Conservation (phyloP, 305 asterid species). For the Fraxinus floribunda region DNA sequence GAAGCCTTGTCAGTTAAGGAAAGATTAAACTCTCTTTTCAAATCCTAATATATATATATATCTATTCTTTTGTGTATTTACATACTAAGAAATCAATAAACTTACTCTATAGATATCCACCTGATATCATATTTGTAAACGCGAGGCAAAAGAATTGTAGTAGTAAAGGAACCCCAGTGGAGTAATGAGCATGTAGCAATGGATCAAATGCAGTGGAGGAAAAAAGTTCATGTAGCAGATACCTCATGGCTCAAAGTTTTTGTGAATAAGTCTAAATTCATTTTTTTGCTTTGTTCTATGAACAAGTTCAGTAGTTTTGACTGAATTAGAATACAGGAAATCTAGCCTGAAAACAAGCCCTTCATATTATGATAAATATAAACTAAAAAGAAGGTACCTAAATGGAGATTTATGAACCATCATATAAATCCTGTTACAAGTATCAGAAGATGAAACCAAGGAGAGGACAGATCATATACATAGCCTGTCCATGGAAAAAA, state of each 20-base stretch:
- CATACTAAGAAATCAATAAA: background rate
- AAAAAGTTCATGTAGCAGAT: background rate
- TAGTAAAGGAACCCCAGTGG: background rate
- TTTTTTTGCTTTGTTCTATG: background rate
- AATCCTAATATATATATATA: background rate
- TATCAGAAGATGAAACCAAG: background rate
- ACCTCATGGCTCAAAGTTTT: background rate
- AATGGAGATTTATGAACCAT: background rate
- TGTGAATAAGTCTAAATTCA: background rate
- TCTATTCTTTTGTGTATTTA: background rate
- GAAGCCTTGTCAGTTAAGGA: background rate
- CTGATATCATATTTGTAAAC: background rate
- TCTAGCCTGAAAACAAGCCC: background rate
- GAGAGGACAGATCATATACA: background rate
- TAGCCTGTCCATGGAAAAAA: background rate
- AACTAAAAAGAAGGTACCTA: background rate
- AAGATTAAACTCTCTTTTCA: background rate
- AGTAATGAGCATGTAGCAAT: background rate
- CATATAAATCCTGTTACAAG: background rate
- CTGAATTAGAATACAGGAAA: background rate
- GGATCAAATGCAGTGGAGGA: background rate
- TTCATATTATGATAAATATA: background rate
- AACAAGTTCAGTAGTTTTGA: background rate
- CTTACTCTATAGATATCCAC: background rate
- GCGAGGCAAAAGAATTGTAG: background rate